Evolutionary conservation across 192 early-diverging fungal genomes (phyloP).

Genomic region (Linnemannia schmuckeri): DNA sequence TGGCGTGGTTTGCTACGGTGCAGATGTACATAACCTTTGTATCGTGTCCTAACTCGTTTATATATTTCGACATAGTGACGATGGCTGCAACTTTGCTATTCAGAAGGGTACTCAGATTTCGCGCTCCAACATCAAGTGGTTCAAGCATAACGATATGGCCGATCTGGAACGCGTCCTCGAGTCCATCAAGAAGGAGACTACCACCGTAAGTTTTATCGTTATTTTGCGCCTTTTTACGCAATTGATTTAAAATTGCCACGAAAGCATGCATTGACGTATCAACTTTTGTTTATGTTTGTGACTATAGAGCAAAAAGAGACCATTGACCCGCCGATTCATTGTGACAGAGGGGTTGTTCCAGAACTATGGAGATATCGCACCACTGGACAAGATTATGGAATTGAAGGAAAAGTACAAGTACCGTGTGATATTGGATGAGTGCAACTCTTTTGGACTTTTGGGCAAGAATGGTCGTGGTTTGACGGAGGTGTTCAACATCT

Average conservation of each 20-base stretch:
- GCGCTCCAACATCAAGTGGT: slow-evolving; percentile 90
- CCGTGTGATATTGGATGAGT: slow-evolving; percentile 95
- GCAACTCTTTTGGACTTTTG: slow-evolving; percentile 88
- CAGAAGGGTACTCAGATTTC: slow-evolving; percentile 93
- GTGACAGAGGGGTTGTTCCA: slow-evolving; percentile 93
- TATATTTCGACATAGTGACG: slow-evolving; percentile 74
- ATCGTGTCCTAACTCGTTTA: neutral
- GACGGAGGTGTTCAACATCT: slow-evolving; percentile 84
- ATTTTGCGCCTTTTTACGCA: neutral
- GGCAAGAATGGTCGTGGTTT: slow-evolving; percentile 90
- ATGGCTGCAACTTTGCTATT: slow-evolving; percentile 87
- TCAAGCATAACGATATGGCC: slow-evolving; percentile 97
- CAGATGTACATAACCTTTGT: neutral
- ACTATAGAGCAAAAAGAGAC: slow-evolving; percentile 74
- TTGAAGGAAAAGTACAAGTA: slow-evolving; percentile 97
- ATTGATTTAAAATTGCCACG: neutral
- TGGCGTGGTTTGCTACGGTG: neutral
- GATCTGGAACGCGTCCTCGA: slow-evolving; percentile 90
- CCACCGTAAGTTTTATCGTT: slow-evolving; percentile 54
- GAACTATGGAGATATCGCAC: slow-evolving; percentile 90
- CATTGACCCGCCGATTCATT: slow-evolving; percentile 93
- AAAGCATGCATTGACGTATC: neutral
- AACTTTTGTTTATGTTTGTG: neutral
- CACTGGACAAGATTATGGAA: slow-evolving; percentile 83
- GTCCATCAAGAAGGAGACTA: slow-evolving; percentile 78